Evolutionary conservation across 352 stramenopile species (phyloP).

Genomic region (Globisporangium viniferum): DNA sequence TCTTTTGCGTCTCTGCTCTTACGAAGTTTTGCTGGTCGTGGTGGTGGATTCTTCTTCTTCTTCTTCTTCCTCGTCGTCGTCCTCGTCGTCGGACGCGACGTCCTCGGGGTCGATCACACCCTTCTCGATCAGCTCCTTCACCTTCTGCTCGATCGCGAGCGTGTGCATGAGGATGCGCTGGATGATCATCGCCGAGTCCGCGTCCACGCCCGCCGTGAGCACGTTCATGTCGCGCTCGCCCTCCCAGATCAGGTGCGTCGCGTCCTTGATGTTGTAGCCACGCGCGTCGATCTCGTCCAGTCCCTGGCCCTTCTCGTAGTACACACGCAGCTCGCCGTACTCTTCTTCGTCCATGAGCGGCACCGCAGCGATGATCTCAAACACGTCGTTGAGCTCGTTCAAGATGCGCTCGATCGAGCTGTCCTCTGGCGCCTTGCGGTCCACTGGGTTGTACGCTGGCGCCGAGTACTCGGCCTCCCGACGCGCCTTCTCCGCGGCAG

Average conservation of each 20-base stretch:
- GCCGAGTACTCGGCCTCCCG: constrained; percentile 39
- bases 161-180: constrained; percentile 76
- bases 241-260: constrained; percentile 57
- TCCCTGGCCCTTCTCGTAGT: constrained; percentile 59
- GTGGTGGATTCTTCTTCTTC: neutral
- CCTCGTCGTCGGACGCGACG: constrained; percentile 6
- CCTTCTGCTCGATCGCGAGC: constrained; percentile 57
- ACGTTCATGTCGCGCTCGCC: constrained; percentile 60
- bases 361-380: constrained; percentile 69
- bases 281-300: constrained; percentile 60
- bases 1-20: neutral
- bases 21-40: constrained; percentile 4
- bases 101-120: constrained; percentile 11
- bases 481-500: constrained; percentile 31
- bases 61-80: neutral
- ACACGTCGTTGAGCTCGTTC: constrained; percentile 59
- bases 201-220: constrained; percentile 42
- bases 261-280: constrained; percentile 54
- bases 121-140: constrained; percentile 41
- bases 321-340: constrained; percentile 46
- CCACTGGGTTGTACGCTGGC: constrained; percentile 52
- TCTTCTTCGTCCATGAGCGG: constrained; percentile 69
- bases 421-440: constrained; percentile 38
- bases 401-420: constrained; percentile 57
- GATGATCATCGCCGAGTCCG: constrained; percentile 64